Percentiles rank a stretch among this genome's conserved stretches.
Evolutionary conservation across 148 eudicot species (phyloP).

Genomic region (Amaranthus cruentus): DNA sequence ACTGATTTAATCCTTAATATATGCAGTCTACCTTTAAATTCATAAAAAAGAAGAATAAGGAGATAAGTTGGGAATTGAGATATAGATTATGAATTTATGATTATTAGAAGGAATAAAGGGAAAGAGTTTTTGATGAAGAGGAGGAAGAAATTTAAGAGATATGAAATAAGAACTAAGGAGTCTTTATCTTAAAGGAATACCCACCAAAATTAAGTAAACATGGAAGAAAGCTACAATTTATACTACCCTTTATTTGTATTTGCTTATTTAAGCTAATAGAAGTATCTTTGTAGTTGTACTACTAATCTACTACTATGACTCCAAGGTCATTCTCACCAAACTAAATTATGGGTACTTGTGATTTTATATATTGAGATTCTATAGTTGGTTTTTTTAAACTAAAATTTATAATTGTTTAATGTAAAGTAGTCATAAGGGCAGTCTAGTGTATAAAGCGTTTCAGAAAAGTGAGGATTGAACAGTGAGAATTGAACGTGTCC

Average conservation of each 20-base stretch:
- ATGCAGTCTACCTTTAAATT: background rate
- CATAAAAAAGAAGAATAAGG: background rate
- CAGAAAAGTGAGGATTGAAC: no score
- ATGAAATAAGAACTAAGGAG: slow-evolving; percentile 9
- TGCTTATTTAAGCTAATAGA: background rate
- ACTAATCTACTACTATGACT: background rate
- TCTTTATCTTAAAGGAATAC: slow-evolving; percentile 23
- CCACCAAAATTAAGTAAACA: slow-evolving; percentile 24
- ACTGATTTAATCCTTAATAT: no score
- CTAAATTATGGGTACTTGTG: slow-evolving; percentile 22
- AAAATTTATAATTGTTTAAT: background rate
- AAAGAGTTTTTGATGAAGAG: background rate
- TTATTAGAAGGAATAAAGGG: background rate
- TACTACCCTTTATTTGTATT: background rate
- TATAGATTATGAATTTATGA: no score
- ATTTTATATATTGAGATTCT: slow-evolving; percentile 13
- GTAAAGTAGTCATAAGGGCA: slow-evolving; percentile 3
- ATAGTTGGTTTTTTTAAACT: slow-evolving; percentile 7
- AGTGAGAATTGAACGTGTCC: no score
- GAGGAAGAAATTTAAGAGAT: background rate
- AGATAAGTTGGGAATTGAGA: no score
- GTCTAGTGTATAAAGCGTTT: slow-evolving; percentile 8
- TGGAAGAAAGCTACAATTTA: background rate
- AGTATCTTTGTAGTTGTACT: slow-evolving; percentile 10
- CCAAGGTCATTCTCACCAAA: slow-evolving; percentile 17